phyloP scores from a whole-genome alignment of 306 rosid genomes.

The Prosopis cineraria region DNA sequence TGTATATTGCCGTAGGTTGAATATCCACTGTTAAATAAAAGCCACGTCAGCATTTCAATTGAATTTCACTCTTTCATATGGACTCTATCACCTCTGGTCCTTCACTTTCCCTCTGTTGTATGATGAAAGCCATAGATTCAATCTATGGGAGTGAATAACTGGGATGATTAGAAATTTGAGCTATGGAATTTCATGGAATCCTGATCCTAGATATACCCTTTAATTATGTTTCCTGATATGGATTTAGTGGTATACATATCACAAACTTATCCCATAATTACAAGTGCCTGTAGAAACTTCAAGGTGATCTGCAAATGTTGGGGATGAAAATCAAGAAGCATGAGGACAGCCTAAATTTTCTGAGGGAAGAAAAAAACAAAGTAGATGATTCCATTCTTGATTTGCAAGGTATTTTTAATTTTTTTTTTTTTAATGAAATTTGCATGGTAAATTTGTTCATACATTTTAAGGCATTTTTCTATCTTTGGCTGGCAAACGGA shows the following conservation, averaged over 20 bases:
- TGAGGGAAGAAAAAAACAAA: conserved; percentile 61
- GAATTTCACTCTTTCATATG: neutral
- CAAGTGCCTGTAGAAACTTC: conserved; percentile 65
- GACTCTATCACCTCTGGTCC: neutral
- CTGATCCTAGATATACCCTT: neutral
- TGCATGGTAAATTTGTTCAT: conserved; percentile 63
- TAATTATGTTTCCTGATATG: conserved; percentile 25
- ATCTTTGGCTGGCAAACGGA: conserved; percentile 19
- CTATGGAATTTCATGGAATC: neutral
- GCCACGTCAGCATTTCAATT: neutral
- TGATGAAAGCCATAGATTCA: neutral
- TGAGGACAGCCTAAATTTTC: conserved; percentile 60
- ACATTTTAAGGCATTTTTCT: conserved; percentile 29
- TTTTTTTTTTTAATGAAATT: conserved; percentile 27
- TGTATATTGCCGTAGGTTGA: neutral
- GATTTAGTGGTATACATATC: conserved; percentile 4
- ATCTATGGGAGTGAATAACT: neutral
- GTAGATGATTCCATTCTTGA: conserved; percentile 71
- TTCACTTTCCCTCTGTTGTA: neutral
- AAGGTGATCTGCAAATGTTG: conserved; percentile 68
- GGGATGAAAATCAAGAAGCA: conserved; percentile 79
- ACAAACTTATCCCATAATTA: conserved; percentile 32
- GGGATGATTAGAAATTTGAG: neutral
- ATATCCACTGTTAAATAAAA: neutral
- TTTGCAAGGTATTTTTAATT: conserved; percentile 85